Conservation (phyloP, 192 early-diverging fungal species). For the Podila epigama region DNA sequence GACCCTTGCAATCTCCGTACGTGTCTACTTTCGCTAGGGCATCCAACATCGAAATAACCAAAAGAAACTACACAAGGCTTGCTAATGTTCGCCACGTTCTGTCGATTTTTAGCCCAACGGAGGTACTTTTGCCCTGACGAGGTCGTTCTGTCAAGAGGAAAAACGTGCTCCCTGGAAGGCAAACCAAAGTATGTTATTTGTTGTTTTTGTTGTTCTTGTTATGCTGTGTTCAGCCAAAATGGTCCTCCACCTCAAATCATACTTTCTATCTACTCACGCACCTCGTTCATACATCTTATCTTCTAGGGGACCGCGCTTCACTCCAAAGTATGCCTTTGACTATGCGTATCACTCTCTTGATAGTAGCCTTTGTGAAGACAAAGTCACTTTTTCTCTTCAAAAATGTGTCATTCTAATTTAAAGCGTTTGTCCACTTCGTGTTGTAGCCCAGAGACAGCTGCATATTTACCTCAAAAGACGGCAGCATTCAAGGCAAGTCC, state of each 20-base stretch:
- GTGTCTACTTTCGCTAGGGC: not conserved
- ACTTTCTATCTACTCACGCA: not conserved
- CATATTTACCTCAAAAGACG: constrained; percentile 15
- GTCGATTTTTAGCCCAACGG: constrained; percentile 1
- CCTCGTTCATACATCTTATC: not conserved
- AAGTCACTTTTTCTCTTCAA: no score
- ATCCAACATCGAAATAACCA: not conserved
- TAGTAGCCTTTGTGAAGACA: no score
- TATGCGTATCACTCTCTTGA: no score
- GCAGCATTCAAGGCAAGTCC: constrained; percentile 24
- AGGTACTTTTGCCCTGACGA: constrained; percentile 6
- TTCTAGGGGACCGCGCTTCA: constrained; percentile 22
- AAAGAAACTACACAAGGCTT: not conserved
- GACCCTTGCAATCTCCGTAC: constrained; percentile 8
- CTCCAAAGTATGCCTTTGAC: constrained; percentile 6
- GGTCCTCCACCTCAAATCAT: not conserved
- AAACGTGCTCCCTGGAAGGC: not conserved
- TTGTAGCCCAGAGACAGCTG: constrained; percentile 17
- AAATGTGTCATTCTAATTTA: no score
- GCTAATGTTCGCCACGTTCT: not conserved
- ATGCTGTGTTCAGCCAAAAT: no score
- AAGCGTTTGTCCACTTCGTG: no score
- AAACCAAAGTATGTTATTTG: not conserved
- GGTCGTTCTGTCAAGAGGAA: not conserved
- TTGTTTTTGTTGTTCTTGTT: no score